Evolutionary conservation across 1,139 yeast species (phyloP).

Genomic region (Pichia kudriavzevii): DNA sequence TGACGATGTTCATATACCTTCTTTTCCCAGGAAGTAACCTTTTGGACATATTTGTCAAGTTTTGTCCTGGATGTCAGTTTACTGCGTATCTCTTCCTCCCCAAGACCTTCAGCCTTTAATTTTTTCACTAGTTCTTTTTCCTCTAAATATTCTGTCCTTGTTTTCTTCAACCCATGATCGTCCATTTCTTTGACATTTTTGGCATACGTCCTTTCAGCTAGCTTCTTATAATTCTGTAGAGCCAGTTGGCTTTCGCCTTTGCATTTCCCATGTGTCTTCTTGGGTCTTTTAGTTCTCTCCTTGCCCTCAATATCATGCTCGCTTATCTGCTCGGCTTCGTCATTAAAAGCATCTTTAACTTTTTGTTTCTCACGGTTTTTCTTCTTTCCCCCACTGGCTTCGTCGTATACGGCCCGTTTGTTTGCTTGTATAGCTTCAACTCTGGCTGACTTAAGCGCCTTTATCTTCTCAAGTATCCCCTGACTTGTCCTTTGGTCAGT

Average conservation of each 20-base stretch:
- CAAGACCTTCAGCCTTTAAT: conserved; percentile 19
- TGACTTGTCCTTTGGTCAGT: too few species aligned
- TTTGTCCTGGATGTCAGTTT: conserved; percentile 14
- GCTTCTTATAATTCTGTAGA: conserved; percentile 38
- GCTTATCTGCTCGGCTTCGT: conserved; percentile 31
- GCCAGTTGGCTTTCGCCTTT: too few species aligned
- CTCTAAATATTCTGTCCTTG: conserved; percentile 34
- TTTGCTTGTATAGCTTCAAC: conserved; percentile 9
- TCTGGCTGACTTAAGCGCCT: conserved; percentile 6
- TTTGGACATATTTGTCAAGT: conserved; percentile 5
- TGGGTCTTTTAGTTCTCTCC: conserved; percentile 36
- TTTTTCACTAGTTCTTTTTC: conserved; percentile 27
- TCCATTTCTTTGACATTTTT: conserved; percentile 36
- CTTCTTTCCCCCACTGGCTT: conserved; percentile 8
- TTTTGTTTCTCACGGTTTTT: conserved; percentile 1
- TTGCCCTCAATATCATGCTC: conserved; percentile 34
- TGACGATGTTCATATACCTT: conserved; percentile 10
- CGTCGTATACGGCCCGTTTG: conserved; percentile 13
- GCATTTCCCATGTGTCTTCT: too few species aligned
- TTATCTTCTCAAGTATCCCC: conserved; percentile 8
- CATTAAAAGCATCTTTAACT: conserved; percentile 27
- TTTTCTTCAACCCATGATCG: conserved; percentile 19
- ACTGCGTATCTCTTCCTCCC: conserved; percentile 26
- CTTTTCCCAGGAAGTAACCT: conserved; percentile 11
- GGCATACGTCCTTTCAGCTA: conserved; percentile 50